Evolutionary conservation across 495 filamentous ascomycete species (phyloP).

Genomic region (Penicillium goetzii): DNA sequence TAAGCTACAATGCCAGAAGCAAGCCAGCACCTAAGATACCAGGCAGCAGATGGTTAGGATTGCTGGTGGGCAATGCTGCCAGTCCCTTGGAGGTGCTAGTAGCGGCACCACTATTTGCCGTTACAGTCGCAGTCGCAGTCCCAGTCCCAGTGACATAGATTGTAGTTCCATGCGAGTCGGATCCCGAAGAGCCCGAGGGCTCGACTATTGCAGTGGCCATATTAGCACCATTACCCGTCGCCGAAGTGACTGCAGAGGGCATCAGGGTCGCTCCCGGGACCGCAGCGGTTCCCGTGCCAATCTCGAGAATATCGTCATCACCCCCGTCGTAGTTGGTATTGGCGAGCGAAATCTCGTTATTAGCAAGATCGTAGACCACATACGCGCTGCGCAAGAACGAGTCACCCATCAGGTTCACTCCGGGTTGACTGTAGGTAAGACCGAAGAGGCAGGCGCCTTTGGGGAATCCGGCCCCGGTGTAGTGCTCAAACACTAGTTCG

Average conservation of each 20-base stretch:
- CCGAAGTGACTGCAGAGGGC: not conserved
- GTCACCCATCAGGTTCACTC: constrained; percentile 75
- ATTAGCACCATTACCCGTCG: not conserved
- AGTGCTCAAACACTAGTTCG: constrained; percentile 26
- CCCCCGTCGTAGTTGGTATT: constrained; percentile 77
- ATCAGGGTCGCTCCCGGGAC: constrained; percentile 62
- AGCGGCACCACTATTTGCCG: not conserved
- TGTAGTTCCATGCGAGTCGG: not conserved
- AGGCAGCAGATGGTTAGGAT: not conserved
- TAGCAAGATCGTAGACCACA: constrained; percentile 82
- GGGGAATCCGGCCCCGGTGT: constrained; percentile 17
- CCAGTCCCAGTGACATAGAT: not conserved
- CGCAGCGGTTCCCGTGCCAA: constrained; percentile 59
- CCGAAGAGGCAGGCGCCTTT: constrained; percentile 63
- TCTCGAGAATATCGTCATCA: constrained; percentile 65
- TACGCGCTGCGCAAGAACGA: constrained; percentile 90
- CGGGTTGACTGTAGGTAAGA: constrained; percentile 59
- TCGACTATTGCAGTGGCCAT: too few relatives aligned
- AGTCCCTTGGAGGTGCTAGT: not conserved
- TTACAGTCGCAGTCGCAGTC: not conserved
- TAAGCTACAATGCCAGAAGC: not conserved
- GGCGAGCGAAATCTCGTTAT: constrained; percentile 77
- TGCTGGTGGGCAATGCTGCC: not conserved
- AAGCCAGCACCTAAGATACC: not conserved
- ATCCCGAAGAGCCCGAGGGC: too few relatives aligned